A percentile compares a stretch with the other conserved stretches of the same genome.
These are phyloP conservation scores for Calonectria pteridis DNA, from an alignment of 2,329 filamentous ascomycete species.

Conservation along the genomic window DNA sequence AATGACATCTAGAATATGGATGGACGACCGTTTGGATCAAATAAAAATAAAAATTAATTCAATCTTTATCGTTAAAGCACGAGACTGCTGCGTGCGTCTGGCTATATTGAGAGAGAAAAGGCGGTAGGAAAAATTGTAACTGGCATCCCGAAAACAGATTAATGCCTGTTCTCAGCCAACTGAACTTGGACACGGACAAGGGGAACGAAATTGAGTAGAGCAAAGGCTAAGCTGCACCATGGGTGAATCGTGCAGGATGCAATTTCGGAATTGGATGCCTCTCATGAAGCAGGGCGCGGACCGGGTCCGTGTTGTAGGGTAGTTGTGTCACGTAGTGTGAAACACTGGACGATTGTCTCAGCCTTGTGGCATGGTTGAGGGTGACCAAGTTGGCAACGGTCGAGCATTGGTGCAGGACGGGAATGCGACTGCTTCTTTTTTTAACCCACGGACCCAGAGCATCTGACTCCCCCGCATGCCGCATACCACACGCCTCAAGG, in stretches of 20 bases:
- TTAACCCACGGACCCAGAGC: not conserved
- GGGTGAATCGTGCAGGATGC: not conserved
- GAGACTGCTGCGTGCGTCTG: not conserved
- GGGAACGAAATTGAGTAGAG: not conserved
- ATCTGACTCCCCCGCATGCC: not conserved
- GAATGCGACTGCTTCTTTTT: not conserved
- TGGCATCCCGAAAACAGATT: not conserved
- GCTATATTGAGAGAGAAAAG: too few relatives aligned
- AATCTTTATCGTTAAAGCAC: not conserved
- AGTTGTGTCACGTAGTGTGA: not conserved
- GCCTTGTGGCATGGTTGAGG: slow-evolving; percentile 1
- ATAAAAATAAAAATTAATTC: slow-evolving; percentile 1
- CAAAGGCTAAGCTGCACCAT: not conserved
- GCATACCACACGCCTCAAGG: not conserved
- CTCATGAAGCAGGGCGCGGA: not conserved
- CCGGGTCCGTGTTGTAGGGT: not conserved
- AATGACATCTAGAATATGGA: slow-evolving; percentile 29
- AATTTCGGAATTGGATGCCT: not conserved
- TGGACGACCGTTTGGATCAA: slow-evolving; percentile 38
- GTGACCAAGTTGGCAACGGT: not conserved
- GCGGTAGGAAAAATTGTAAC: not conserved
- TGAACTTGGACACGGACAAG: not conserved
- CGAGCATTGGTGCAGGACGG: not conserved
- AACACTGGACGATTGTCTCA: not conserved
- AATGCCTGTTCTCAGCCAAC: not conserved